Percentiles rank a stretch among this genome's conserved stretches.
Conservation (phyloP, 192 early-diverging fungal species). For the Linnemannia hyalina region DNA sequence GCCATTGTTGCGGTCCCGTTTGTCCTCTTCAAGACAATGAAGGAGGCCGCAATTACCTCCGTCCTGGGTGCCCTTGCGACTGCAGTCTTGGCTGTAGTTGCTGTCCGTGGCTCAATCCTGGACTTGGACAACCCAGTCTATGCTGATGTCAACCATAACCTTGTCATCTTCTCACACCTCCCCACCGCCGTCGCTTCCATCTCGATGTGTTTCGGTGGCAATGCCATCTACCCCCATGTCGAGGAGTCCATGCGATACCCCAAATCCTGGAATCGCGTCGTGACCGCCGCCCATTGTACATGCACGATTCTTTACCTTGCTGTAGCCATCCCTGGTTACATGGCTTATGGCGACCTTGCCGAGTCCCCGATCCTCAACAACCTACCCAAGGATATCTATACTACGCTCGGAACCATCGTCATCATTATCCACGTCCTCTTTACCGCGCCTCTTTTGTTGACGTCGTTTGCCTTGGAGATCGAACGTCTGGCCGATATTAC, state of each 20-base stretch:
- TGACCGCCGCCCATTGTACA: slow-evolving; percentile 68
- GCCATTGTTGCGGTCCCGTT: slow-evolving; percentile 74
- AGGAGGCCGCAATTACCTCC: slow-evolving; percentile 81
- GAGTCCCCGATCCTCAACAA: slow-evolving; percentile 78
- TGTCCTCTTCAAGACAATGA: slow-evolving; percentile 77
- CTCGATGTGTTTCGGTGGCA: slow-evolving; percentile 85
- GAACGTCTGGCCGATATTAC: slow-evolving; percentile 77
- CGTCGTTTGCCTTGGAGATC: slow-evolving; percentile 79
- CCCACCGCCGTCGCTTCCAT: slow-evolving; percentile 82
- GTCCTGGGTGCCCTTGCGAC: slow-evolving; percentile 80
- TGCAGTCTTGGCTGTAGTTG: slow-evolving; percentile 75
- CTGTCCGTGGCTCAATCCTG: slow-evolving; percentile 68
- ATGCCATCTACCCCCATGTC: slow-evolving; percentile 84
- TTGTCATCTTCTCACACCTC: slow-evolving; percentile 73
- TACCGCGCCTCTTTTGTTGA: slow-evolving; percentile 84
- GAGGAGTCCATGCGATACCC: slow-evolving; percentile 84
- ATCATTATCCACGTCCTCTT: slow-evolving; percentile 86
- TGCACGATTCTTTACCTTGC: slow-evolving; percentile 77
- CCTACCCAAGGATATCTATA: slow-evolving; percentile 71
- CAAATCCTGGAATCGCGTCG: slow-evolving; percentile 72
- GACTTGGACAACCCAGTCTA: slow-evolving; percentile 58
- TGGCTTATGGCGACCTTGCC: slow-evolving; percentile 63
- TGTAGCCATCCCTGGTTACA: slow-evolving; percentile 76
- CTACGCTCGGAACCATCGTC: slow-evolving; percentile 76
- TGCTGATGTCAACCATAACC: slow-evolving; percentile 54